phyloP scores from a whole-genome alignment of 371 early-diverging fungal genomes.

The Mycotypha africana region DNA sequence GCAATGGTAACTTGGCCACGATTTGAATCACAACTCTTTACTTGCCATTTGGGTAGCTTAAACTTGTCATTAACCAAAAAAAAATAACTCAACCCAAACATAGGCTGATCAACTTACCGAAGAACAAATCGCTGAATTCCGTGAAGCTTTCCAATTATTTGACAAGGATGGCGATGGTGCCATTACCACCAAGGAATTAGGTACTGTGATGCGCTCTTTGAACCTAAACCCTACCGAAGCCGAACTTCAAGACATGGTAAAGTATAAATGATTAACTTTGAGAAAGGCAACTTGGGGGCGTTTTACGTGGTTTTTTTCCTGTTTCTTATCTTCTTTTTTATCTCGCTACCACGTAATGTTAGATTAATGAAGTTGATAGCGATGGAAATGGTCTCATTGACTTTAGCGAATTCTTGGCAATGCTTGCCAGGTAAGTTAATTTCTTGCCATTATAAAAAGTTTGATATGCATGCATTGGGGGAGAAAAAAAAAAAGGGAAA shows the following conservation, averaged over 20 bases:
- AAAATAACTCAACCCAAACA: too few relatives aligned
- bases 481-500: background rate
- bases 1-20: too few relatives aligned
- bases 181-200: constrained; percentile 83
- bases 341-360: too few relatives aligned
- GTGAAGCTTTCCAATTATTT: constrained; percentile 72
- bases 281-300: too few relatives aligned
- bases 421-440: constrained; percentile 69
- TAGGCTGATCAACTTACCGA: constrained; percentile 83
- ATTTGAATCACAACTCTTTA: too few relatives aligned
- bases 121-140: constrained; percentile 85
- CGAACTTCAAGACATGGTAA: constrained; percentile 75
- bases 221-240: constrained; percentile 81
- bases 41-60: too few relatives aligned
- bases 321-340: background rate
- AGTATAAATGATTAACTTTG: background rate
- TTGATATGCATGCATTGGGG: background rate
- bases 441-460: background rate
- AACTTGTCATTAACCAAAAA: too few relatives aligned
- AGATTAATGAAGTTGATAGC: constrained; percentile 87
- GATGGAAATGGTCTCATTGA: constrained; percentile 92
- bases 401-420: constrained; percentile 88
- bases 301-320: background rate
- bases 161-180: constrained; percentile 90
- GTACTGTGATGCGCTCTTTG: constrained; percentile 90